A percentile compares a stretch with the other conserved stretches of the same genome.
Evolutionary conservation across 1,284 basidiomycete genomes (phyloP).

Genomic region (Leccinum pachyderme): DNA sequence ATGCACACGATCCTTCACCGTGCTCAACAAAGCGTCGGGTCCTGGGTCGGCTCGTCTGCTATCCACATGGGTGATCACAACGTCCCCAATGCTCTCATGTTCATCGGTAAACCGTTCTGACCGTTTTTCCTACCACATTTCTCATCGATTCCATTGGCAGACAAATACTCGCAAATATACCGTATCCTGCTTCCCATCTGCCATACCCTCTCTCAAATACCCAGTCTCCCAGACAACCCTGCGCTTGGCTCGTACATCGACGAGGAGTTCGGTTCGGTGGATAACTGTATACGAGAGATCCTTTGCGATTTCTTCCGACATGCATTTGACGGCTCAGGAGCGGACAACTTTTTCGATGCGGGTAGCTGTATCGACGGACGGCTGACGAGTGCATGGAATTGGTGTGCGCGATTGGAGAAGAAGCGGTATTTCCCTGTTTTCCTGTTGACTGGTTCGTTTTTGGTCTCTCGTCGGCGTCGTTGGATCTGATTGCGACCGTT

Average conservation of each 20-base stretch:
- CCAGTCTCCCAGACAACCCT: slow-evolving; percentile 59
- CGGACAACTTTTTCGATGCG: slow-evolving; percentile 78
- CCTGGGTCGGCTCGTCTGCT: slow-evolving; percentile 69
- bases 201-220: slow-evolving; percentile 71
- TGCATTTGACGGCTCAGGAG: slow-evolving; percentile 79
- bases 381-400: slow-evolving; percentile 83
- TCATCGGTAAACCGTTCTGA: slow-evolving; percentile 50
- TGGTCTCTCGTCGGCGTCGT: neutral
- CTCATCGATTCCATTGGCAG: slow-evolving; percentile 28
- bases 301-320: slow-evolving; percentile 80
- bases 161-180: slow-evolving; percentile 87
- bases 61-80: slow-evolving; percentile 76
- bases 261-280: slow-evolving; percentile 71
- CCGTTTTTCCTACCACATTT: neutral
- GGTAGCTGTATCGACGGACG: slow-evolving; percentile 64
- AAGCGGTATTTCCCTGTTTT: slow-evolving; percentile 80
- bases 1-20: slow-evolving; percentile 81
- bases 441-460: slow-evolving; percentile 62
- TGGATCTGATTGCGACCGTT: neutral
- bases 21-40: slow-evolving; percentile 73
- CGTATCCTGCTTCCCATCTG: slow-evolving; percentile 81
- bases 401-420: slow-evolving; percentile 79
- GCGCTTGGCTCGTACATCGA: slow-evolving; percentile 74
- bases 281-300: slow-evolving; percentile 65
- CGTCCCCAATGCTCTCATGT: slow-evolving; percentile 82